Conservation (phyloP, 805 yeast species). For the Kuraishia ogatae region DNA sequence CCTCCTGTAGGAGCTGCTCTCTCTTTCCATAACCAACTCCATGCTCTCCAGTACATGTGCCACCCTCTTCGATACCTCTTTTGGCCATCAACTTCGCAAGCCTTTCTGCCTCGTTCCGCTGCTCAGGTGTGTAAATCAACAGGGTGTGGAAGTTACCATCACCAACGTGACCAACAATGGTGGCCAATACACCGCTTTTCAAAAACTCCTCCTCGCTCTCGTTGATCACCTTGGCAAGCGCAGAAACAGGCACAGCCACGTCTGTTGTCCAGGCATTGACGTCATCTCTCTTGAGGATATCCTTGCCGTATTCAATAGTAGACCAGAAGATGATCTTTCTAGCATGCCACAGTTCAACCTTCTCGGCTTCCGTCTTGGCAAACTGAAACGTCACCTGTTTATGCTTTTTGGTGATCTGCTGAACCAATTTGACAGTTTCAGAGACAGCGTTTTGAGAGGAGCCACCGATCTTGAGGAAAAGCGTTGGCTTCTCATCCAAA, state of each 20-base stretch:
- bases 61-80: slow-evolving; percentile 61
- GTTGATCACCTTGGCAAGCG: slow-evolving; percentile 49
- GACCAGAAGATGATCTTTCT: slow-evolving; percentile 65
- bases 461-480: slow-evolving; percentile 60
- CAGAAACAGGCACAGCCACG: slow-evolving; percentile 77
- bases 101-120: slow-evolving; percentile 28
- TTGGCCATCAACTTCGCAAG: slow-evolving; percentile 55
- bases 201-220: slow-evolving; percentile 53
- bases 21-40: slow-evolving; percentile 80
- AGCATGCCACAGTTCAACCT: slow-evolving; percentile 66
- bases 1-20: slow-evolving; percentile 46
- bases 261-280: slow-evolving; percentile 63
- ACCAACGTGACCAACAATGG: slow-evolving; percentile 75
- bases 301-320: slow-evolving; percentile 55
- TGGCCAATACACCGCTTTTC: slow-evolving; percentile 39
- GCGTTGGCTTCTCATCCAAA: slow-evolving; percentile 53
- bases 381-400: slow-evolving; percentile 49
- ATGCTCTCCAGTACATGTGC: slow-evolving; percentile 85
- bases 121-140: slow-evolving; percentile 47
- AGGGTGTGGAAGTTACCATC: slow-evolving; percentile 78
- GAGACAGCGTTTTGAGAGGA: slow-evolving; percentile 24
- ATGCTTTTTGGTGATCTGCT: slow-evolving; percentile 40
- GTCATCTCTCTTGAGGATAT: slow-evolving; percentile 18
- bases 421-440: slow-evolving; percentile 39
- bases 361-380: slow-evolving; percentile 56